Percentiles rank a stretch among this genome's conserved stretches.
phyloP scores from a whole-genome alignment of 768 basidiomycete genomes.

The Amyloporia xantha region DNA sequence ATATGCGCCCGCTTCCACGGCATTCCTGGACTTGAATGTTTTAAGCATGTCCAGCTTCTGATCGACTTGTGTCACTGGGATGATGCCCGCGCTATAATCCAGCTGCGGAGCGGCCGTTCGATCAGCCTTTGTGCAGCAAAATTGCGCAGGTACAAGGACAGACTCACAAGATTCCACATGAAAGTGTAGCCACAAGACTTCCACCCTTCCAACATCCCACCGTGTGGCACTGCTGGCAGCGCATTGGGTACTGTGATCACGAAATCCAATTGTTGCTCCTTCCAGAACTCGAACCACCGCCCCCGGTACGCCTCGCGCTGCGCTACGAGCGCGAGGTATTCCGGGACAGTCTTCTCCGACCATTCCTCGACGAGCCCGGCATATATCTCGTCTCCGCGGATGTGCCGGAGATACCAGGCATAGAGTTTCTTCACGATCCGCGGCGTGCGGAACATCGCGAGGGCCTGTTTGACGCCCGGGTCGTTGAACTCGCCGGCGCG shows the following conservation, averaged over 20 bases:
- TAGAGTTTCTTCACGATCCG: constrained; percentile 21
- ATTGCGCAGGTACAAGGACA: no score
- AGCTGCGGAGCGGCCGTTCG: no score
- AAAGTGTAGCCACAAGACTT: constrained; percentile 28
- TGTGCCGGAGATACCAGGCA: constrained; percentile 22
- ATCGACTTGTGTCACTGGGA: constrained; percentile 40
- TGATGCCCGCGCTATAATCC: constrained; percentile 39
- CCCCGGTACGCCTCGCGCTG: constrained; percentile 25
- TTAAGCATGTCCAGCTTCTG: constrained; percentile 27
- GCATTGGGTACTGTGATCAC: constrained; percentile 34
- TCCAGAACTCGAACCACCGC: constrained; percentile 21
- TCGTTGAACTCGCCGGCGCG: constrained; percentile 20
- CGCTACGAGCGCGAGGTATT: constrained; percentile 23
- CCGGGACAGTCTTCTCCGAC: constrained; percentile 20
- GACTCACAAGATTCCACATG: constrained; percentile 39
- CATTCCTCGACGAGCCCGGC: constrained; percentile 20
- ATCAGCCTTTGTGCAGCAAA: no score
- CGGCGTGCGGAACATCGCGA: constrained; percentile 18
- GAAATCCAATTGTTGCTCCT: constrained; percentile 28
- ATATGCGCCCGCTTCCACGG: constrained; percentile 33
- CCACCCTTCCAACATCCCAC: constrained; percentile 27
- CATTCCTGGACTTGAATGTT: constrained; percentile 26
- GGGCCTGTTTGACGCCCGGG: constrained; percentile 16
- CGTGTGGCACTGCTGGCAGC: constrained; percentile 32
- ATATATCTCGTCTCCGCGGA: constrained; percentile 18